Evolutionary conservation across 2,329 filamentous ascomycete genomes (phyloP).

Genomic region (Cucurbitaria berberidis): DNA sequence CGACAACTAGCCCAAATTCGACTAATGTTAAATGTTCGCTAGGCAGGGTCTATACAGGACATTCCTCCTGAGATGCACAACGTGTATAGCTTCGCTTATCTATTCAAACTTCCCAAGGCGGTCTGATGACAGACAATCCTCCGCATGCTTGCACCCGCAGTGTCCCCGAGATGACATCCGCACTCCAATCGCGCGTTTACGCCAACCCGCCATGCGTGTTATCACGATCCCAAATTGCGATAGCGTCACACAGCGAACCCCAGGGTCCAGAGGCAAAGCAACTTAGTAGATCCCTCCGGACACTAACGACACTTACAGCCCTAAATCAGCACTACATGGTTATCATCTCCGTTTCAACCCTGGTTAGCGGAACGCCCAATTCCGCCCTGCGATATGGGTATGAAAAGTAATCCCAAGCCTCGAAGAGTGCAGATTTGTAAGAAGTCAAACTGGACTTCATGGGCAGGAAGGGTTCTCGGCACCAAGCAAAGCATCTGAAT

Average conservation of each 20-base stretch:
- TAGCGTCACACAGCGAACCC: neutral
- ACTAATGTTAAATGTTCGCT: constrained; percentile 17
- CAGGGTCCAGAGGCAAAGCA: neutral
- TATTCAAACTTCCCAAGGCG: neutral
- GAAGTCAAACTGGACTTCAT: neutral
- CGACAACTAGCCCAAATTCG: constrained; percentile 13
- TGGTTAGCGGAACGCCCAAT: neutral
- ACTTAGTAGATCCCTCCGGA: neutral
- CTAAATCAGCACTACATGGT: neutral
- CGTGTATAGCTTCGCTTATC: constrained; percentile 1
- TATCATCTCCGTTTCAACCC: neutral
- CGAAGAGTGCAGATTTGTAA: too few relatives aligned
- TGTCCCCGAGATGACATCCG: neutral
- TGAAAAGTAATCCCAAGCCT: neutral
- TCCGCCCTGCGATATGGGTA: neutral
- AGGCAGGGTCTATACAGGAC: constrained; percentile 7
- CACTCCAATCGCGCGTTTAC: neutral
- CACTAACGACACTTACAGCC: neutral
- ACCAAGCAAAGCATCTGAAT: neutral
- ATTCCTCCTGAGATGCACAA: neutral
- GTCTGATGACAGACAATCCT: neutral
- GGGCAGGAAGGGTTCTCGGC: neutral
- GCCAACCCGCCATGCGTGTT: neutral
- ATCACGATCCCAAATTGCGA: neutral
- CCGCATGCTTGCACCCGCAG: neutral